These are phyloP conservation scores for Pythium guiyangense DNA, from an alignment of 352 stramenopile species.

Conservation along the genomic window DNA sequence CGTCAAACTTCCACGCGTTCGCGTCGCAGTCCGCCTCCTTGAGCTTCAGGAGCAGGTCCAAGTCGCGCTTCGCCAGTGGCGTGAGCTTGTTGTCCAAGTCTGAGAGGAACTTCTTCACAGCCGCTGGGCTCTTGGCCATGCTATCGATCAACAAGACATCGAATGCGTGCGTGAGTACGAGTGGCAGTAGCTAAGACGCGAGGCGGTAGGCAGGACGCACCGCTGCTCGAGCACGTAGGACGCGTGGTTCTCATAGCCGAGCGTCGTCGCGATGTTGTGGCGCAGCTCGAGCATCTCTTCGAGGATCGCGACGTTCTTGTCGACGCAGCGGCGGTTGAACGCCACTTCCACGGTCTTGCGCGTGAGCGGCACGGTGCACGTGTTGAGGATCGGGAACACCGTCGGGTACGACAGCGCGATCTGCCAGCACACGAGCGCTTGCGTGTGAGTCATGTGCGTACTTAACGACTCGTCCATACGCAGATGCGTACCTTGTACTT, in stretches of 20 bases:
- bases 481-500: slow-evolving; percentile 57
- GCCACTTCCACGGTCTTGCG: slow-evolving; percentile 74
- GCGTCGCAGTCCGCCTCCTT: slow-evolving; percentile 59
- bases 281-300: slow-evolving; percentile 81
- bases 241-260: slow-evolving; percentile 84
- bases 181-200: too few relatives aligned
- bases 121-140: slow-evolving; percentile 63
- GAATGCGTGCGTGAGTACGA: neutral
- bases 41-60: slow-evolving; percentile 64
- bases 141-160: too few relatives aligned
- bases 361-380: slow-evolving; percentile 79
- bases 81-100: slow-evolving; percentile 75
- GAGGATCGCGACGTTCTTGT: slow-evolving; percentile 77
- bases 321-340: slow-evolving; percentile 82
- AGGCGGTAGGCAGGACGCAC: slow-evolving; percentile 18
- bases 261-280: slow-evolving; percentile 61
- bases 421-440: too few relatives aligned
- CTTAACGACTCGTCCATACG: too few relatives aligned
- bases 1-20: slow-evolving; percentile 63
- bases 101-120: slow-evolving; percentile 64
- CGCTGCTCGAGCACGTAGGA: slow-evolving; percentile 81
- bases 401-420: slow-evolving; percentile 86
- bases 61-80: slow-evolving; percentile 72
- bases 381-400: slow-evolving; percentile 87
- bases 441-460: too few relatives aligned